A percentile compares a stretch with the other conserved stretches of the same genome.
Evolutionary conservation across 495 filamentous ascomycete genomes (phyloP).

Genomic region (Penicillium paxilli): DNA sequence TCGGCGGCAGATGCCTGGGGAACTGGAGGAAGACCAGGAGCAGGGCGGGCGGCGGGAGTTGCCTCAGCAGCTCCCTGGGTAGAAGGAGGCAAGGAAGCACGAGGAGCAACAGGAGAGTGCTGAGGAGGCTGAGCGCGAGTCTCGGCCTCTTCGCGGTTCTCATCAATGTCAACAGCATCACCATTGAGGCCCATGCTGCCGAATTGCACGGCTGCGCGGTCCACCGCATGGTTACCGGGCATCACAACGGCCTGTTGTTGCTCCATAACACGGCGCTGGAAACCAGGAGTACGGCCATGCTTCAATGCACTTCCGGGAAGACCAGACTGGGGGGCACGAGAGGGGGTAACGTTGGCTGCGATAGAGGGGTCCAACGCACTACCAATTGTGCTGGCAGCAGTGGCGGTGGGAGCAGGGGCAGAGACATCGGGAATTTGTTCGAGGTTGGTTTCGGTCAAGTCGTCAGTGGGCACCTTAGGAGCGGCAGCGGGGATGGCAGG

Average conservation of each 20-base stretch:
- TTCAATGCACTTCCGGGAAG: slow-evolving; percentile 76
- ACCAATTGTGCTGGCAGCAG: slow-evolving; percentile 85
- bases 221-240: slow-evolving; percentile 96
- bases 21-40: slow-evolving; percentile 67
- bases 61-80: slow-evolving; percentile 54
- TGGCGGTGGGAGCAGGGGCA: slow-evolving; percentile 69
- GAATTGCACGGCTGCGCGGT: slow-evolving; percentile 94
- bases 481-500: slow-evolving; percentile 53
- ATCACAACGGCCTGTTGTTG: slow-evolving; percentile 98
- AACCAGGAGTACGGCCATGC: slow-evolving; percentile 75
- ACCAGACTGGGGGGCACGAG: slow-evolving; percentile 61
- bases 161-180: slow-evolving; percentile 78
- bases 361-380: slow-evolving; percentile 74
- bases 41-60: slow-evolving; percentile 63
- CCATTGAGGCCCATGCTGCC: slow-evolving; percentile 92
- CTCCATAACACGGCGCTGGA: slow-evolving; percentile 80
- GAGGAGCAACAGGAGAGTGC: slow-evolving; percentile 89
- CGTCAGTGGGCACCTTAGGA: slow-evolving; percentile 71
- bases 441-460: slow-evolving; percentile 88
- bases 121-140: slow-evolving; percentile 92
- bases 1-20: slow-evolving; percentile 53
- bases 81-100: slow-evolving; percentile 85
- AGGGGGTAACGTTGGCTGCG: slow-evolving; percentile 55
- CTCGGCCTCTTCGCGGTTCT: slow-evolving; percentile 91
- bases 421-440: slow-evolving; percentile 85